A percentile compares a stretch with the other conserved stretches of the same genome.
These are phyloP conservation scores for Eimeria acervulina DNA, from an alignment of 169 alveolate genomes.

Conservation along the genomic window DNA sequence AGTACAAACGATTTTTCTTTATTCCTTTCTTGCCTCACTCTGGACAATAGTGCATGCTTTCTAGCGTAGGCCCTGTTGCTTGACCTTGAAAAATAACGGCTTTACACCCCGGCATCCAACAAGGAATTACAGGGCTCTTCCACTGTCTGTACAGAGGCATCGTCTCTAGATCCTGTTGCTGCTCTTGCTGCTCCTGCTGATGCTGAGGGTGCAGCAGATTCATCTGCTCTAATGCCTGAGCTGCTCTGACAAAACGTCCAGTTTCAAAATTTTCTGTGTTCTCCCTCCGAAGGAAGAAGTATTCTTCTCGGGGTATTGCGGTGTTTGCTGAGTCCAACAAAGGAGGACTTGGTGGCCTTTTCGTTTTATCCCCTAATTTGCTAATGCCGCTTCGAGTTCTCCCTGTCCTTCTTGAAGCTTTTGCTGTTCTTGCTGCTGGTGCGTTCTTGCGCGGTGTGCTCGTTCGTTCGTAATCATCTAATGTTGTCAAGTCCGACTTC, in stretches of 20 bases:
- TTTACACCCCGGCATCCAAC: slow-evolving; percentile 44
- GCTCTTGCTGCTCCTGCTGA: slow-evolving; percentile 18
- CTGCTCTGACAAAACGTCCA: background rate
- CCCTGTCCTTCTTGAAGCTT: background rate
- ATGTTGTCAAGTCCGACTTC: background rate
- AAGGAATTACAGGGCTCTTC: slow-evolving; percentile 32
- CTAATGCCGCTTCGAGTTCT: too few relatives aligned
- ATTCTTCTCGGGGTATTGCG: background rate
- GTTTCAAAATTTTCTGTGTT: background rate
- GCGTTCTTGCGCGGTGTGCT: background rate
- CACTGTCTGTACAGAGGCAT: background rate
- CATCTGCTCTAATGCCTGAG: background rate
- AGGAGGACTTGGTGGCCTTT: background rate
- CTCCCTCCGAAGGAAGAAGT: background rate
- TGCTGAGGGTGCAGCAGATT: too few relatives aligned
- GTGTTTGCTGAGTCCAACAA: background rate
- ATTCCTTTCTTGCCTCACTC: too few relatives aligned
- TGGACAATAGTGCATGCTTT: slow-evolving; percentile 34
- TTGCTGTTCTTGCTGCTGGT: slow-evolving; percentile 7
- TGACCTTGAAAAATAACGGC: background rate
- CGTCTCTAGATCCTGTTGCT: background rate
- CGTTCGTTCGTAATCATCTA: background rate
- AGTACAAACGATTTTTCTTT: too few relatives aligned
- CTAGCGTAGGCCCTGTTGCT: background rate
- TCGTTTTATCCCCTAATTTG: background rate